Percentiles rank a stretch among this genome's conserved stretches.
phyloP scores from a whole-genome alignment of 306 rosid species.

The Lithocarpus polystachyus region DNA sequence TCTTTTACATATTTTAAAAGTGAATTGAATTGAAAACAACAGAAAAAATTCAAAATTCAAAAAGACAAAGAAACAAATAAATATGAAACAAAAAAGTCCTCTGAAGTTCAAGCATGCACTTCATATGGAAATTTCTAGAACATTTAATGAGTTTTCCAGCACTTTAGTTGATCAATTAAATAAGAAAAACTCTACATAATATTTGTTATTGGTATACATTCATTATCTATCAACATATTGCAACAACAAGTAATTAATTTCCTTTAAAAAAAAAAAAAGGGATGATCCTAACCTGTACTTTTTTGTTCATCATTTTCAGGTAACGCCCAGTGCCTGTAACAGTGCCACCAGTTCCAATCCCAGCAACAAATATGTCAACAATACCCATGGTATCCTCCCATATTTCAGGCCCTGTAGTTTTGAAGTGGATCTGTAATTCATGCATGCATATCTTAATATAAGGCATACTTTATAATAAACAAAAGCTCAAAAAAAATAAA shows the following conservation, averaged over 20 bases:
- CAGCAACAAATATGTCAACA: slow-evolving; percentile 80
- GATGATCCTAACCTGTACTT: slow-evolving; percentile 52
- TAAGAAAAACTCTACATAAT: neutral
- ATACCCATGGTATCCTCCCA: slow-evolving; percentile 97
- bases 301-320: slow-evolving; percentile 70
- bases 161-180: neutral
- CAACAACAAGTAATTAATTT: slow-evolving; percentile 12
- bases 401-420: slow-evolving; percentile 97
- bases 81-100: neutral
- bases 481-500: neutral
- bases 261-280: neutral
- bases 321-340: slow-evolving; percentile 85
- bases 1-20: too few species aligned
- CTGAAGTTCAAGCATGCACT: neutral
- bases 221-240: neutral
- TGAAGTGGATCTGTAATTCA: slow-evolving; percentile 88
- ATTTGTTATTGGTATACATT: too few species aligned
- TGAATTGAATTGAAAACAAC: too few species aligned
- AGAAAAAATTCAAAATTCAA: neutral
- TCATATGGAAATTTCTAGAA: neutral
- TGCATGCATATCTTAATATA: slow-evolving; percentile 28
- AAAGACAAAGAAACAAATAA: neutral
- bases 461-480: slow-evolving; percentile 1
- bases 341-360: slow-evolving; percentile 97
- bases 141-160: neutral